A percentile compares a stretch with the other conserved stretches of the same genome.
Conservation (phyloP, 73 alveolate genomes). For the Paramecium pentaurelia region DNA sequence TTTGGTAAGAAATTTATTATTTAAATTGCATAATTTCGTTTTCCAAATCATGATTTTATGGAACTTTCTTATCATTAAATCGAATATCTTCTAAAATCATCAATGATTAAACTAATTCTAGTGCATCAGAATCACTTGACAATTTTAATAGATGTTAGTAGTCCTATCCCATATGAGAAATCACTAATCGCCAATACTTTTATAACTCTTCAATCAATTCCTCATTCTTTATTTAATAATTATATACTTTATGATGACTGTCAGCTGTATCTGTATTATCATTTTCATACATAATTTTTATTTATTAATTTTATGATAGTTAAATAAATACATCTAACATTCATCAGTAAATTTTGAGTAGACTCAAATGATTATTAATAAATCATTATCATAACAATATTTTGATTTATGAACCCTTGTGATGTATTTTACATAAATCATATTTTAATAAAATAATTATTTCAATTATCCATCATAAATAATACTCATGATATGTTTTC, state of each 20-base stretch:
- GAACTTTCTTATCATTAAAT: background rate
- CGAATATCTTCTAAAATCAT: slow-evolving; percentile 3
- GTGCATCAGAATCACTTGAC: background rate
- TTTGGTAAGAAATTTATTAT: background rate
- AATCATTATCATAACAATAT: background rate
- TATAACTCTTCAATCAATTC: background rate
- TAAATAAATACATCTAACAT: background rate
- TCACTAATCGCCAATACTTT: slow-evolving; percentile 32
- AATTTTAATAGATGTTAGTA: background rate
- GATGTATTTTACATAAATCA: background rate
- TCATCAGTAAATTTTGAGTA: background rate
- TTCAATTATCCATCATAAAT: background rate
- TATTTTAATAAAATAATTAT: background rate
- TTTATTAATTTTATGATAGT: background rate
- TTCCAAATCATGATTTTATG: background rate
- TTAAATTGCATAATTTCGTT: background rate
- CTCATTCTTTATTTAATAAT: background rate
- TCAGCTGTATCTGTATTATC: slow-evolving; percentile 42
- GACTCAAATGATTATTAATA: background rate
- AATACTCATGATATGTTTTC: background rate
- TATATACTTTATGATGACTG: slow-evolving; percentile 13
- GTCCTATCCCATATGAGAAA: background rate
- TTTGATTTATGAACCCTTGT: background rate
- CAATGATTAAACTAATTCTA: background rate
- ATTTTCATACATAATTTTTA: background rate